Evolutionary conservation across 2,329 filamentous ascomycete species (phyloP), one percentile per base, ranked within the genome.

Genomic region (Byssoonygena ceratinophila): DNA sequence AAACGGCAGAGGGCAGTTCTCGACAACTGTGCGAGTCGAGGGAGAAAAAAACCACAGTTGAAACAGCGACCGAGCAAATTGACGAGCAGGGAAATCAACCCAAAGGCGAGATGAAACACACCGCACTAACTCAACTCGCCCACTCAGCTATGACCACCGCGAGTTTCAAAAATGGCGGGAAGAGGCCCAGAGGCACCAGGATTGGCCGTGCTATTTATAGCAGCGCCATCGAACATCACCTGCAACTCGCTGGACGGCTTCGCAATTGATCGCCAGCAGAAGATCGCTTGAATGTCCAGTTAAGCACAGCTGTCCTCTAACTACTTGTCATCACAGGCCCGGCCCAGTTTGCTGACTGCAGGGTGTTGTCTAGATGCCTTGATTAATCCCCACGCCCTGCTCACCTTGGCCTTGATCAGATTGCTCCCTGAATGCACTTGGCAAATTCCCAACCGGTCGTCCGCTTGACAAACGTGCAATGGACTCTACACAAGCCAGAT

Each of bases 61-160:
- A 29, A 44, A 27, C 40, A 44, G 40, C n/a, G 40, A 27, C 29
- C 22, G 40, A 27, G 25, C 25, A 29, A 29, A 43, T 43, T 11
- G 40, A 16, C 25, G 40, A 14, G 41, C 41, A 14, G 34, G 34
- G 22, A 39, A 39, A 29, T 20, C 18, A 20, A 37, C 29, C 11
- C 22, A 20, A 20, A 22, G 11, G 32, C 4, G 18, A 51, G 41
- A 52, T 52, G 50, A 52, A 52, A 52, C 50, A 52, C 50, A 52
- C 50, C 50, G 50, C 50, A 52, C 50, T 11, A 46, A 12, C 18
- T 11, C 6, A 4, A 5, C 32, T 31, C 22, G 27, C 18, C 40
- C 41, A 31, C 39, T 22, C 40, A 46, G 50, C 43, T 32, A 40
- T 40, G 12, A 7, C 32, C n/a, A 20, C 16, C 41, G n/a, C 6